These are phyloP conservation scores for Lolium perenne DNA, from an alignment of 176 grass and related monocot species.

Conservation along the genomic window DNA sequence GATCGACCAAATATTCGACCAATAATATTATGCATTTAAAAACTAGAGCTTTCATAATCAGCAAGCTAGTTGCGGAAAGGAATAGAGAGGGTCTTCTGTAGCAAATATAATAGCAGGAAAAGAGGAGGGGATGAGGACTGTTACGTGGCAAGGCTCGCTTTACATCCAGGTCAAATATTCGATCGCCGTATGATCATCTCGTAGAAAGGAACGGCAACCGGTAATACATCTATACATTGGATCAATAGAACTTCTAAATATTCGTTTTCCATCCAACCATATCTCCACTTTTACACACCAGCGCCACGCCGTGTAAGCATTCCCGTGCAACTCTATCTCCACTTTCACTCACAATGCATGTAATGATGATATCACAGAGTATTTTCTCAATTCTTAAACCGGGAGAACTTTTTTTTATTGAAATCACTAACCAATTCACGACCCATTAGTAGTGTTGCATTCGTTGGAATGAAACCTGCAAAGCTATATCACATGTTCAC, in stretches of 20 bases:
- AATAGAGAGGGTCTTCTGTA: conserved; percentile 19
- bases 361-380: background rate
- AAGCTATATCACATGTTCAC: background rate
- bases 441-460: background rate
- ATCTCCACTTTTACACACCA: background rate
- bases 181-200: conserved; percentile 19
- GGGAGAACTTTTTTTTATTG: background rate
- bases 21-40: background rate
- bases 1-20: background rate
- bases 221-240: background rate
- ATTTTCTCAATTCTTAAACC: background rate
- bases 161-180: conserved; percentile 52
- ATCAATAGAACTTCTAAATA: background rate
- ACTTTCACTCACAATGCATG: background rate
- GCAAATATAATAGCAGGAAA: conserved; percentile 16
- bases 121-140: conserved; percentile 1
- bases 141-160: conserved; percentile 46
- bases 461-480: background rate
- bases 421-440: background rate
- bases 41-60: conserved; percentile 21
- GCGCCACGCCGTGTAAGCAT: background rate
- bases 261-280: background rate
- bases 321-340: background rate
- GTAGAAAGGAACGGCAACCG: background rate
- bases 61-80: conserved; percentile 10